Evolutionary conservation across 768 basidiomycete genomes (phyloP).

Genomic region (Auriscalpium orientale): DNA sequence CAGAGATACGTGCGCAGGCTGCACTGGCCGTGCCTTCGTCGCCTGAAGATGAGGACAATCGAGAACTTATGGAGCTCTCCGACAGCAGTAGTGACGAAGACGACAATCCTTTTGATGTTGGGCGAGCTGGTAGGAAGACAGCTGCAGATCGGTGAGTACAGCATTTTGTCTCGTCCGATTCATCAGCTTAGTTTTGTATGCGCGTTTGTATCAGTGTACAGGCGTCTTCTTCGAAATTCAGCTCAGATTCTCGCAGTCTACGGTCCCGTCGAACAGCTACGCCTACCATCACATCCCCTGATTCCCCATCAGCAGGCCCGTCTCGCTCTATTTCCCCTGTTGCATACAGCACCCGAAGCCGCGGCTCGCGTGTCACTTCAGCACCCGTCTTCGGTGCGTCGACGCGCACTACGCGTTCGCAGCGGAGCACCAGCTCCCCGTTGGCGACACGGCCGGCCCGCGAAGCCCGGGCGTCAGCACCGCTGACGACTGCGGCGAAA

Average conservation of each 20-base stretch:
- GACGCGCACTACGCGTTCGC: background rate
- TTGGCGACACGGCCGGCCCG: background rate
- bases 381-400: no score
- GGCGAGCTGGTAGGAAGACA: no score
- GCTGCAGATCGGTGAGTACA: no score
- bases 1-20: constrained; percentile 41
- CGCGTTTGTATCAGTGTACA: no score
- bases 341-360: background rate
- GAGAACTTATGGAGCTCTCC: constrained; percentile 30
- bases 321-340: background rate
- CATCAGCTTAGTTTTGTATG: no score
- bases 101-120: constrained; percentile 19
- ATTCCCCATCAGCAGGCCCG: background rate
- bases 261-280: background rate
- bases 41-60: constrained; percentile 30
- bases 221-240: background rate
- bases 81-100: constrained; percentile 41
- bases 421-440: background rate
- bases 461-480: background rate
- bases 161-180: no score
- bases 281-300: background rate
- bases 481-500: constrained; percentile 1
- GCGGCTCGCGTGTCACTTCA: background rate
- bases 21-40: constrained; percentile 29
- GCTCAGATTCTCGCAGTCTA: background rate